phyloP scores from a whole-genome alignment of 306 rosid genomes.

The Cicer pinnatifidum region DNA sequence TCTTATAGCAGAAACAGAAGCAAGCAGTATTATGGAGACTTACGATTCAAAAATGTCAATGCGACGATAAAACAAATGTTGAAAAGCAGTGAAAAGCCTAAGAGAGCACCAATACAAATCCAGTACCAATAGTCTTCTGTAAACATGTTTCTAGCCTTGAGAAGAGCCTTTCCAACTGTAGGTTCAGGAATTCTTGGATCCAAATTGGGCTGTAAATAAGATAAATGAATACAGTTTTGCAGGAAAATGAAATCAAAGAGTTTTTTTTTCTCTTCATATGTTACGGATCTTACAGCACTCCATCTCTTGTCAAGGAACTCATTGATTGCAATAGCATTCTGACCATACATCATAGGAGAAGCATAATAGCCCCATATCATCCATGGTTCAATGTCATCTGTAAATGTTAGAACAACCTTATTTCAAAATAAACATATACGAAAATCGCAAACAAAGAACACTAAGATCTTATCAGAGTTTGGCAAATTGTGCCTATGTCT shows the following conservation, averaged over 20 bases:
- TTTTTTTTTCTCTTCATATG: not conserved
- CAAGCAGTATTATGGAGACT: conserved; percentile 41
- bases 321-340: conserved; percentile 83
- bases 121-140: conserved; percentile 73
- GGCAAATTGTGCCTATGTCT: too few species aligned
- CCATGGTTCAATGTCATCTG: conserved; percentile 83
- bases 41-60: conserved; percentile 70
- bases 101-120: conserved; percentile 75
- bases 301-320: conserved; percentile 95
- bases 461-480: too few species aligned
- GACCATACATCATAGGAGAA: conserved; percentile 97
- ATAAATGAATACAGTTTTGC: conserved; percentile 35
- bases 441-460: too few species aligned
- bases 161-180: conserved; percentile 73
- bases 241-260: conserved; percentile 25
- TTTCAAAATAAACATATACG: too few species aligned
- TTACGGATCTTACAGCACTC: conserved; percentile 61
- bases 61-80: conserved; percentile 59
- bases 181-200: conserved; percentile 52
- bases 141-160: conserved; percentile 66
- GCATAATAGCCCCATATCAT: conserved; percentile 87
- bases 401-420: not conserved
- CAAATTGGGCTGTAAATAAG: conserved; percentile 49
- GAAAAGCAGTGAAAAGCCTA: conserved; percentile 70
- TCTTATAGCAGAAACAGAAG: not conserved